Percentiles rank a stretch among this genome's conserved stretches.
Evolutionary conservation across 371 early-diverging fungal genomes (phyloP).

Genomic region (Modicella reniformis): DNA sequence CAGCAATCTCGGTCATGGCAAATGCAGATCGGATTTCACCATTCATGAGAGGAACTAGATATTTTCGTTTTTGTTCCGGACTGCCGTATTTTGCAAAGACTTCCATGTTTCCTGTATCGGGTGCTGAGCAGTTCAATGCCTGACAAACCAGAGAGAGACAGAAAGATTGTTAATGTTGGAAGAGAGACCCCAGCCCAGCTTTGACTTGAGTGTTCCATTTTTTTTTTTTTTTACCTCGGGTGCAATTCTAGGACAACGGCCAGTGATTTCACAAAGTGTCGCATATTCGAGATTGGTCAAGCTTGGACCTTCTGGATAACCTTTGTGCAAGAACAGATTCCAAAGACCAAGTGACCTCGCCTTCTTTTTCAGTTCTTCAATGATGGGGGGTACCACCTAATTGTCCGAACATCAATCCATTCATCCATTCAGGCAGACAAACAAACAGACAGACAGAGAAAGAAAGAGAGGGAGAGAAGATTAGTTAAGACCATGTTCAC

Average conservation of each 20-base stretch:
- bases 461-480: neutral
- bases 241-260: constrained; percentile 79
- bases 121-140: constrained; percentile 93
- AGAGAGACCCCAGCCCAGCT: too few species aligned
- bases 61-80: constrained; percentile 83
- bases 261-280: constrained; percentile 88
- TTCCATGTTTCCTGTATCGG: constrained; percentile 99
- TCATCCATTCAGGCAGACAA: neutral
- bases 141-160: constrained; percentile 10
- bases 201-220: too few species aligned
- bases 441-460: neutral
- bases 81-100: constrained; percentile 95
- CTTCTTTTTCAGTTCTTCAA: constrained; percentile 88
- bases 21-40: constrained; percentile 95
- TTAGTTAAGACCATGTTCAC: too few species aligned
- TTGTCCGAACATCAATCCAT: too few species aligned
- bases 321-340: constrained; percentile 90
- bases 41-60: constrained; percentile 86
- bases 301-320: constrained; percentile 84
- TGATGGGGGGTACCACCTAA: constrained; percentile 79
- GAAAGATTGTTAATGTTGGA: too few species aligned
- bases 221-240: constrained; percentile 76
- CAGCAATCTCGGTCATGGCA: constrained; percentile 95
- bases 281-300: constrained; percentile 95
- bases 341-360: constrained; percentile 92